These are phyloP conservation scores for Ophiostoma ulmi DNA, from an alignment of 2,329 filamentous ascomycete species.

Conservation along the genomic window DNA sequence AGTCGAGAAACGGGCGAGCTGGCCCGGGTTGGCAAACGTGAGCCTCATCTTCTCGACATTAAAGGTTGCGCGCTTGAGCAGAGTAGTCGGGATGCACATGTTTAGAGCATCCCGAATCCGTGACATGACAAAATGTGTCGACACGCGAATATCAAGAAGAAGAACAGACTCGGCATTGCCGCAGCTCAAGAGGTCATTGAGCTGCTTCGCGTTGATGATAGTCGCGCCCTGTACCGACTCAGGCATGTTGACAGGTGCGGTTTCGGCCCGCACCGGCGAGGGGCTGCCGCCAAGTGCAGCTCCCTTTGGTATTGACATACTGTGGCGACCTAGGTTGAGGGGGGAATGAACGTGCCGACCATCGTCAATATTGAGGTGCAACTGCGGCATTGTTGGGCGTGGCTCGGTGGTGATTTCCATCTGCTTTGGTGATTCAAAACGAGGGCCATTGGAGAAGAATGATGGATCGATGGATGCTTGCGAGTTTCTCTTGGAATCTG, in stretches of 20 bases:
- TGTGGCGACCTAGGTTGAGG: conserved; percentile 46
- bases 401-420: conserved; percentile 39
- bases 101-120: conserved; percentile 79
- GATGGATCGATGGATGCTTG: conserved; percentile 43
- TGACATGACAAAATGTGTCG: conserved; percentile 70
- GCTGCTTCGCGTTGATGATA: conserved; percentile 50
- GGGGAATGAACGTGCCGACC: conserved; percentile 44
- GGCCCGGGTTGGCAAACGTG: conserved; percentile 69
- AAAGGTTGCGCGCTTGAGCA: conserved; percentile 86
- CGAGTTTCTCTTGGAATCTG: conserved; percentile 51
- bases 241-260: conserved; percentile 44
- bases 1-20: conserved; percentile 66
- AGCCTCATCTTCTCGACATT: conserved; percentile 81
- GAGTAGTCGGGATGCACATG: conserved; percentile 88
- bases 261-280: conserved; percentile 42
- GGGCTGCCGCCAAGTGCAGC: neutral
- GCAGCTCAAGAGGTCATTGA: conserved; percentile 51
- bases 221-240: conserved; percentile 40
- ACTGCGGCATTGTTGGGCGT: conserved; percentile 29
- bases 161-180: conserved; percentile 42
- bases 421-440: conserved; percentile 44
- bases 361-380: conserved; percentile 46
- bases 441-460: conserved; percentile 40
- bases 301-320: conserved; percentile 32
- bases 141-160: conserved; percentile 79